phyloP scores from a whole-genome alignment of 2,329 filamentous ascomycete species.

The Pseudopyrenochaeta lycopersici region DNA sequence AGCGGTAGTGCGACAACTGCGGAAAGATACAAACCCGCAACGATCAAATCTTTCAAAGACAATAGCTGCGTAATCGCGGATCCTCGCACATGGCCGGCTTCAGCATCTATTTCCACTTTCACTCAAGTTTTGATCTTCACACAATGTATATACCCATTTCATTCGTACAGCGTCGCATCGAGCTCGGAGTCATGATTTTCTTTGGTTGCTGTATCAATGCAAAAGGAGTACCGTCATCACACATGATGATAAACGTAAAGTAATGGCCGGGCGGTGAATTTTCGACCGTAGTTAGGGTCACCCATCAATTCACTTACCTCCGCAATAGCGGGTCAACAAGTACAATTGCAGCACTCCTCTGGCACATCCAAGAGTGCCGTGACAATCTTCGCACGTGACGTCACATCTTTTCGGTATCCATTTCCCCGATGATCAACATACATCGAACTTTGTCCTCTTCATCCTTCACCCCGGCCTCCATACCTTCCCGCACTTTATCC shows the following conservation, averaged over 20 bases:
- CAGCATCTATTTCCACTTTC: not conserved
- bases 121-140: not conserved
- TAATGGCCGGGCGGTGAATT: too few species aligned
- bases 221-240: not conserved
- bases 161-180: not conserved
- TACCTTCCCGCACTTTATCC: not conserved
- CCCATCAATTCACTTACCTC: too few species aligned
- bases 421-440: not conserved
- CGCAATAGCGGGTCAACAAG: too few species aligned
- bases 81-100: too few species aligned
- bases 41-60: constrained; percentile 22
- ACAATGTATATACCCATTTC: not conserved
- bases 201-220: not conserved
- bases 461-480: not conserved
- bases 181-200: not conserved
- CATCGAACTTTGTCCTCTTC: not conserved
- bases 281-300: not conserved
- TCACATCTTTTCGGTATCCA: not conserved
- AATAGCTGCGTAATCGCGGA: constrained; percentile 8
- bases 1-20: constrained; percentile 65
- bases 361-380: too few species aligned
- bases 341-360: too few species aligned
- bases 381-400: not conserved
- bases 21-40: constrained; percentile 48
- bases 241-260: not conserved